Conservation (phyloP, 116 monocot species). For the Posidonia oceanica region DNA sequence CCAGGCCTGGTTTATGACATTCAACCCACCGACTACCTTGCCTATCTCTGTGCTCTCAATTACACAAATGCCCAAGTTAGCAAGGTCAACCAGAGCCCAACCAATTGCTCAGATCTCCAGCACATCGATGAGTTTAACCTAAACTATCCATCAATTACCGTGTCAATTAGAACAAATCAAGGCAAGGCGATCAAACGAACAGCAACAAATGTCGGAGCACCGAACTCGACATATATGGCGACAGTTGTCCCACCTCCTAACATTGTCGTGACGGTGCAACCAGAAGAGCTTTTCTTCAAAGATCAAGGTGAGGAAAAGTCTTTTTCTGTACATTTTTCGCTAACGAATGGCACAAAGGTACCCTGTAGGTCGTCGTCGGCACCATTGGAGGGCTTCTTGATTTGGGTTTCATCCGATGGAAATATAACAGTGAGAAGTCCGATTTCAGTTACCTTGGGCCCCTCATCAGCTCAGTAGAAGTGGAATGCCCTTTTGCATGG, state of each 20-base stretch:
- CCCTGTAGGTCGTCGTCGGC: too few relatives aligned
- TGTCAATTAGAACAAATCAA: background rate
- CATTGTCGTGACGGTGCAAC: too few relatives aligned
- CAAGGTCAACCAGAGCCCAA: background rate
- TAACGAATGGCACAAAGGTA: too few relatives aligned
- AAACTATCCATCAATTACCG: conserved; percentile 6
- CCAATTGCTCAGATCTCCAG: background rate
- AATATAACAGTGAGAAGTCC: too few relatives aligned
- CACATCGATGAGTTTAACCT: background rate
- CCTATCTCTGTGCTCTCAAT: conserved; percentile 1
- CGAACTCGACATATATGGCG: background rate
- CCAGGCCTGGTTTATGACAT: conserved; percentile 17
- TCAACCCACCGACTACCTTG: conserved; percentile 1
- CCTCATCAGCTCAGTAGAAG: too few relatives aligned
- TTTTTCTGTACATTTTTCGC: too few relatives aligned
- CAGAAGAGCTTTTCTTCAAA: too few relatives aligned
- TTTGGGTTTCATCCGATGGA: too few relatives aligned
- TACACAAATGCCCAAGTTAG: conserved; percentile 5
- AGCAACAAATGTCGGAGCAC: background rate
- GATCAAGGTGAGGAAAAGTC: too few relatives aligned
- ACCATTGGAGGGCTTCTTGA: too few relatives aligned
- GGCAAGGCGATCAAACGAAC: background rate
- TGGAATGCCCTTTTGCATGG: too few relatives aligned
- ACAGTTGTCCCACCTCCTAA: background rate
- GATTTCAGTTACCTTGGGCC: too few relatives aligned